phyloP scores from a whole-genome alignment of 352 stramenopile species.

The Phytophthora sp. region DNA sequence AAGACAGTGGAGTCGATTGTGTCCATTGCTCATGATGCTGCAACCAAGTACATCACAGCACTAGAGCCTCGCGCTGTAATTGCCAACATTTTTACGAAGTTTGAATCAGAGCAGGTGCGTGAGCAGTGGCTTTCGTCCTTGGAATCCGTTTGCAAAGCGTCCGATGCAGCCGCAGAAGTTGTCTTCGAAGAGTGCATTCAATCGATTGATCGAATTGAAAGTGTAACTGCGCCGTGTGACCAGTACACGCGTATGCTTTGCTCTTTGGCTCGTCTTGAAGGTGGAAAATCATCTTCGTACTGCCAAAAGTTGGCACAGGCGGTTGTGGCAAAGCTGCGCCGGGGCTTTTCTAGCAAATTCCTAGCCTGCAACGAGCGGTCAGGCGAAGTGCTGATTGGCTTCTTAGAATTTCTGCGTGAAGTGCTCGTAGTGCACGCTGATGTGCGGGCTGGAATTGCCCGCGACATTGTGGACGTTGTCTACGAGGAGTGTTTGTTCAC shows the following conservation, averaged over 20 bases:
- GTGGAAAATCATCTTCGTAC: conserved; percentile 41
- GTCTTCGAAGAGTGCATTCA: conserved; percentile 76
- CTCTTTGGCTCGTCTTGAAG: conserved; percentile 71
- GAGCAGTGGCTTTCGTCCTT: conserved; percentile 88
- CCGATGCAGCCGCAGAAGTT: conserved; percentile 40
- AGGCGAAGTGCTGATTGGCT: conserved; percentile 72
- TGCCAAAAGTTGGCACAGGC: conserved; percentile 60
- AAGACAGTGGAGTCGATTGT: conserved; percentile 87
- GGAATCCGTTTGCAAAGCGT: conserved; percentile 71
- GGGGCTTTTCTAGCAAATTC: conserved; percentile 83
- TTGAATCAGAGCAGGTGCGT: conserved; percentile 75
- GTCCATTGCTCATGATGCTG: conserved; percentile 63
- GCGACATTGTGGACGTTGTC: conserved; percentile 78
- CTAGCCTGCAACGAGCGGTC: conserved; percentile 73
- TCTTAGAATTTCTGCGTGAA: conserved; percentile 81
- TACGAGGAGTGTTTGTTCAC: conserved; percentile 89
- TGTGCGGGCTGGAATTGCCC: conserved; percentile 57
- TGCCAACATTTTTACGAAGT: conserved; percentile 65
- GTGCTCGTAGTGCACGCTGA: conserved; percentile 62
- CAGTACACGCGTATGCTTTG: conserved; percentile 78
- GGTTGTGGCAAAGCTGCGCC: conserved; percentile 66
- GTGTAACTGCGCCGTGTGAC: conserved; percentile 61
- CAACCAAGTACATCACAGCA: conserved; percentile 69
- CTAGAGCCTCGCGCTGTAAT: conserved; percentile 49
- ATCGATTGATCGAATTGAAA: conserved; percentile 71